These are phyloP conservation scores for Tuber melanosporum DNA, from an alignment of 495 filamentous ascomycete species.

Conservation along the genomic window DNA sequence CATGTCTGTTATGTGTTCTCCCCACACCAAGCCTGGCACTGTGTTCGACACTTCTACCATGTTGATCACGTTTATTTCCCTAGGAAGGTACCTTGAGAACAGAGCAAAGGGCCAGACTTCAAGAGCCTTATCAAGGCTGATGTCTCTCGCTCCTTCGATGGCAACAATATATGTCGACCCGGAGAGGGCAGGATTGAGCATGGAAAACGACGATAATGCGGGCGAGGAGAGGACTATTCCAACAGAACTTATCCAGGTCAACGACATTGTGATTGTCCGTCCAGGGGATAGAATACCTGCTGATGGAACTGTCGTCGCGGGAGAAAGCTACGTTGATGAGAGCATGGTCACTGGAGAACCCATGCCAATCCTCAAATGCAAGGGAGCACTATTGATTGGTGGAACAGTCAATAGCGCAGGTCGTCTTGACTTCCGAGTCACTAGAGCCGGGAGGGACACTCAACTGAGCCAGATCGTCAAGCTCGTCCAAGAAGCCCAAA, in stretches of 20 bases:
- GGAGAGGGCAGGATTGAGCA: slow-evolving; percentile 59
- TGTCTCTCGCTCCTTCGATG: slow-evolving; percentile 94
- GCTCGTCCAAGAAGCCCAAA: slow-evolving; percentile 93
- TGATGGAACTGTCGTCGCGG: slow-evolving; percentile 77
- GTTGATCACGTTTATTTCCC: slow-evolving; percentile 92
- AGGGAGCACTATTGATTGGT: slow-evolving; percentile 75
- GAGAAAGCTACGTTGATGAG: slow-evolving; percentile 91
- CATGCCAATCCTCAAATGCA: slow-evolving; percentile 81
- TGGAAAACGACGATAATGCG: slow-evolving; percentile 47
- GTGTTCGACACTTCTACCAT: slow-evolving; percentile 98
- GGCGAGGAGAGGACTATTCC: slow-evolving; percentile 76
- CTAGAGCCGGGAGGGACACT: slow-evolving; percentile 85
- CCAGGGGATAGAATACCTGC: slow-evolving; percentile 96
- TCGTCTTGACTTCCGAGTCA: slow-evolving; percentile 86
- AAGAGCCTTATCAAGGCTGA: slow-evolving; percentile 85
- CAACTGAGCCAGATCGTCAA: slow-evolving; percentile 97
- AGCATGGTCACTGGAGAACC: slow-evolving; percentile 98
- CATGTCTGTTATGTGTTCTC: slow-evolving; percentile 61
- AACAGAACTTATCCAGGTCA: slow-evolving; percentile 90
- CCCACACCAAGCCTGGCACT: slow-evolving; percentile 71
- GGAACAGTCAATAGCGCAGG: slow-evolving; percentile 94
- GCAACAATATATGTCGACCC: slow-evolving; percentile 97
- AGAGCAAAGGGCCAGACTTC: slow-evolving; percentile 94
- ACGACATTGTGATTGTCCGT: slow-evolving; percentile 84
- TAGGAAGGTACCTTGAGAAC: slow-evolving; percentile 91